Percentiles rank a stretch among this genome's conserved stretches.
These are phyloP conservation scores for Scenedesmus sp. DNA, from an alignment of 163 green algal genomes.

Conservation along the genomic window DNA sequence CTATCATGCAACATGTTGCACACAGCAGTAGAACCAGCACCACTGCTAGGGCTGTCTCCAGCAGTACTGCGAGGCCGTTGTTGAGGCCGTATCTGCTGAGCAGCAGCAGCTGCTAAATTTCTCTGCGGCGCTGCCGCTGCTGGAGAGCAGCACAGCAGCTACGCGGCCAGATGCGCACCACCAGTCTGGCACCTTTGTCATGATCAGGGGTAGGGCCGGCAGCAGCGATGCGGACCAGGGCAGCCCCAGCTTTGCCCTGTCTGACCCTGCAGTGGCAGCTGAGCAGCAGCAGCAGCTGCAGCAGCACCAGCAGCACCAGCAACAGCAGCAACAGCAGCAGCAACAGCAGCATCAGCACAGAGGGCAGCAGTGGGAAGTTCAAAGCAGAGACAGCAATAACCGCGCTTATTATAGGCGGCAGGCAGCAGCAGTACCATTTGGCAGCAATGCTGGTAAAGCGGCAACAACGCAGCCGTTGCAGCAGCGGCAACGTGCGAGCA, in stretches of 20 bases:
- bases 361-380: conserved; percentile 8
- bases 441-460: background rate
- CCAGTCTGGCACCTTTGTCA: background rate
- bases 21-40: background rate
- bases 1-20: background rate
- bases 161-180: conserved; percentile 3
- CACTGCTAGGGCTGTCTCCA: background rate
- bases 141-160: background rate
- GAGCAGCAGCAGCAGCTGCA: conserved; percentile 16
- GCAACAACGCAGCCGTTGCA: background rate
- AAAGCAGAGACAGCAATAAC: conserved; percentile 12
- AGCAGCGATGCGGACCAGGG: background rate
- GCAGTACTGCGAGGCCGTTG: background rate
- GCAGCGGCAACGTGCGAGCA: background rate
- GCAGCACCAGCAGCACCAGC: no score
- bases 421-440: background rate
- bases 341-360: background rate
- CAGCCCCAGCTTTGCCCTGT: background rate
- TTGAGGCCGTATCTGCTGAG: background rate
- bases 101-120: background rate
- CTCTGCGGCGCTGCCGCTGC: background rate
- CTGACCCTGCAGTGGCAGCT: conserved; percentile 2
- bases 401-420: background rate
- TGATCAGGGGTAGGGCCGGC: conserved; percentile 37
- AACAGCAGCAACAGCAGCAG: conserved; percentile 25